These are phyloP conservation scores for Mortierella claussenii DNA, from an alignment of 192 early-diverging fungal species.

Conservation along the genomic window DNA sequence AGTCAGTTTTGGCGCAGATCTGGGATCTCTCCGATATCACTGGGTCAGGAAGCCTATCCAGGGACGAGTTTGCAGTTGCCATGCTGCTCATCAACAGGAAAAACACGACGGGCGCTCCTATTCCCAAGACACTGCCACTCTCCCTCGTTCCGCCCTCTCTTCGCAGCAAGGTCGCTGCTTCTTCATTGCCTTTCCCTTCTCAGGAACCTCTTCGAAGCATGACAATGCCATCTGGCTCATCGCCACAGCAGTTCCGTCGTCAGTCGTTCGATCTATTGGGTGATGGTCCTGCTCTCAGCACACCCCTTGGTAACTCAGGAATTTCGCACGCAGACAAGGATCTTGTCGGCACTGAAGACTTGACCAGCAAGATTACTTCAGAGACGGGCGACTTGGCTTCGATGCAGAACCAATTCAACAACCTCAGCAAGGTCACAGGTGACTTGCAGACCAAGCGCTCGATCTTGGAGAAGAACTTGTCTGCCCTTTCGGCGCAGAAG, in stretches of 20 bases:
- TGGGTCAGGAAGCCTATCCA: slow-evolving; percentile 66
- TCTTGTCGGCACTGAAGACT: slow-evolving; percentile 59
- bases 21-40: slow-evolving; percentile 82
- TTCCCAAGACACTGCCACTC: slow-evolving; percentile 67
- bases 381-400: slow-evolving; percentile 71
- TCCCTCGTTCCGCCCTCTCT: slow-evolving; percentile 68
- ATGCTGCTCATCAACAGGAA: slow-evolving; percentile 81
- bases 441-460: slow-evolving; percentile 66
- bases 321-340: slow-evolving; percentile 32
- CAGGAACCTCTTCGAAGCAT: slow-evolving; percentile 27
- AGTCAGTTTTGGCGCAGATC: slow-evolving; percentile 74
- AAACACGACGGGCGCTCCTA: slow-evolving; percentile 55
- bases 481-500: slow-evolving; percentile 66
- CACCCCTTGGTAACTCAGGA: neutral
- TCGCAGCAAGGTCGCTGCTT: slow-evolving; percentile 26
- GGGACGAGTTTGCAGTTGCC: slow-evolving; percentile 83
- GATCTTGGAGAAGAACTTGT: slow-evolving; percentile 68
- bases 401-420: slow-evolving; percentile 68
- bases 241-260: slow-evolving; percentile 22
- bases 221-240: slow-evolving; percentile 13
- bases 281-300: slow-evolving; percentile 27
- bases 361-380: slow-evolving; percentile 58
- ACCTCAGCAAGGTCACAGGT: slow-evolving; percentile 59
- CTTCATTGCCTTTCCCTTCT: slow-evolving; percentile 6
- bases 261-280: slow-evolving; percentile 49